These are phyloP conservation scores for Carex arenaria DNA, from an alignment of 202 grass and related monocot genomes.

Conservation along the genomic window DNA sequence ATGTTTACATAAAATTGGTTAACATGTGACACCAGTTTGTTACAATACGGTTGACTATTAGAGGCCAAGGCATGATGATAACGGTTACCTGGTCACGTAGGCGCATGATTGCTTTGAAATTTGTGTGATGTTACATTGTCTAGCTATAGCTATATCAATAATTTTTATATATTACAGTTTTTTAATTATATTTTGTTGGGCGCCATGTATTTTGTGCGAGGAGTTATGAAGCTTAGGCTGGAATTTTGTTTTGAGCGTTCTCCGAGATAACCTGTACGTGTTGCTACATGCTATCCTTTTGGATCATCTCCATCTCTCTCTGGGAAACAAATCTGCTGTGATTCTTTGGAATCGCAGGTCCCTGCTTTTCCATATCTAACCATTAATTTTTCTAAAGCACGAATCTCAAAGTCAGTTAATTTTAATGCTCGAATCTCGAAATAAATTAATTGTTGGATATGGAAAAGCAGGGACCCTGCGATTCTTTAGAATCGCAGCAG, in stretches of 20 bases:
- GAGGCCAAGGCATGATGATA: conserved; percentile 29
- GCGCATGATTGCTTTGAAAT: conserved; percentile 29
- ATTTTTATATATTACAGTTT: not conserved
- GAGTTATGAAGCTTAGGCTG: conserved; percentile 31
- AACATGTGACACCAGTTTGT: conserved; percentile 37
- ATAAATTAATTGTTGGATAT: no score
- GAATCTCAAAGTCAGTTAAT: no score
- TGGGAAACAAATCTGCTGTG: no score
- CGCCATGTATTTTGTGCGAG: conserved; percentile 20
- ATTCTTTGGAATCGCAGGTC: no score
- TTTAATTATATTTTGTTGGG: conserved; percentile 9
- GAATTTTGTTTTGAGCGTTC: conserved; percentile 29
- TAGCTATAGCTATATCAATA: not conserved
- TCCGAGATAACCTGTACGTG: not conserved
- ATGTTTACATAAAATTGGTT: not conserved
- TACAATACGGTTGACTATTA: conserved; percentile 34
- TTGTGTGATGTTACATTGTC: conserved; percentile 13
- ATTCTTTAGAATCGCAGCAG: no score
- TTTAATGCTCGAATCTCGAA: no score
- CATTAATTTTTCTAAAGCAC: no score
- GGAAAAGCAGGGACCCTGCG: no score
- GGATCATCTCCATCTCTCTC: not conserved
- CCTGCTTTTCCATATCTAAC: no score
- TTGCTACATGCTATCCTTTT: not conserved
- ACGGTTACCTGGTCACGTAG: conserved; percentile 28